phyloP scores from a whole-genome alignment of 495 filamentous ascomycete species.

The Xylaria grammica region DNA sequence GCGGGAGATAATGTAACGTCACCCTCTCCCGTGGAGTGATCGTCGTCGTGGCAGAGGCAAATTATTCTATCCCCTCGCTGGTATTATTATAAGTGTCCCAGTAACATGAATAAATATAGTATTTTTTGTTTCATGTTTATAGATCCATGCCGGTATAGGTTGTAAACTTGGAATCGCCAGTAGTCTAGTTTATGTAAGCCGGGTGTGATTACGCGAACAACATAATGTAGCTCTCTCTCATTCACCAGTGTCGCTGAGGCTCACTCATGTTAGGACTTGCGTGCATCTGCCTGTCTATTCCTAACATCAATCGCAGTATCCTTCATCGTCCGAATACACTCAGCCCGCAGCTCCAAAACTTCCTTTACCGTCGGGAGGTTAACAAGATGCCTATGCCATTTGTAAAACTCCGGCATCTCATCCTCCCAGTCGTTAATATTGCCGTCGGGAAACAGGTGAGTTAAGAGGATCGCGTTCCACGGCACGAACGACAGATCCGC shows the following conservation, averaged over 20 bases:
- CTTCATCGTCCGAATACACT: conserved; percentile 27
- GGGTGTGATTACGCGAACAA: too few species aligned
- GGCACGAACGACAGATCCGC: conserved; percentile 64
- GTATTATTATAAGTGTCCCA: too few species aligned
- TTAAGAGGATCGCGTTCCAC: conserved; percentile 50
- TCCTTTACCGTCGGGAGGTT: conserved; percentile 48
- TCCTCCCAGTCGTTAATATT: conserved; percentile 23
- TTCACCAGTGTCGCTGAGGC: too few species aligned
- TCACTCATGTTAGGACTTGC: conserved; percentile 10
- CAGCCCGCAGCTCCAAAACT: conserved; percentile 42
- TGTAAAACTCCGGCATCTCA: conserved; percentile 42
- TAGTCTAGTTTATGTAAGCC: too few species aligned
- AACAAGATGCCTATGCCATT: conserved; percentile 42
- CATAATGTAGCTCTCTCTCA: too few species aligned
- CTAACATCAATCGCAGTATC: conserved; percentile 20
- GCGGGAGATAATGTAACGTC: conserved; percentile 9
- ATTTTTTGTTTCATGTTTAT: too few species aligned
- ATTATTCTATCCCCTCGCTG: too few species aligned
- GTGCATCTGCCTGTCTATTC: conserved; percentile 17
- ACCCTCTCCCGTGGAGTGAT: not conserved
- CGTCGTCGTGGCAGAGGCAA: too few species aligned
- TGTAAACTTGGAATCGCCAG: too few species aligned
- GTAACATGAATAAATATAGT: too few species aligned
- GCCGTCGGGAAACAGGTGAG: conserved; percentile 12
- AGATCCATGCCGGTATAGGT: too few species aligned